Evolutionary conservation across 257 asterid genomes (phyloP).

Genomic region (Scutellaria barbata): DNA sequence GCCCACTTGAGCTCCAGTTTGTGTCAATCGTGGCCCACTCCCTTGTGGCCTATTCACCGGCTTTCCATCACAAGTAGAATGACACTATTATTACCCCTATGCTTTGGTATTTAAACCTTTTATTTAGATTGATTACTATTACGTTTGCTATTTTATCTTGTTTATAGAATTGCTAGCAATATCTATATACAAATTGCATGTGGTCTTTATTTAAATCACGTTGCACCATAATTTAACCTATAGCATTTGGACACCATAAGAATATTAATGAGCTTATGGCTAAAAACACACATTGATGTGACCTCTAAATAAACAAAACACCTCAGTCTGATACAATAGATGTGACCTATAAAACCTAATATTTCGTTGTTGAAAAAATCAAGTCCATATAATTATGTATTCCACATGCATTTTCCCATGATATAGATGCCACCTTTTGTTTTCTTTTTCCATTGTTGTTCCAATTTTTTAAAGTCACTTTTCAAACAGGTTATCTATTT

Average conservation of each 20-base stretch:
- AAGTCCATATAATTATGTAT: background rate
- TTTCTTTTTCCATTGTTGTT: background rate
- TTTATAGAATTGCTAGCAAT: background rate
- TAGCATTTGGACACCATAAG: background rate
- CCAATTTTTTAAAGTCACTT: background rate
- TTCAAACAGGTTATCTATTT: no score
- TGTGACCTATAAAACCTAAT: background rate
- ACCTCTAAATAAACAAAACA: conserved; percentile 13
- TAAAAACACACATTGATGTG: background rate
- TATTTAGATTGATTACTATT: no score
- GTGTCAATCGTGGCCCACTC: background rate
- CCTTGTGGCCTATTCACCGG: background rate
- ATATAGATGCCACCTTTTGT: background rate
- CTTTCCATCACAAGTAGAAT: no score
- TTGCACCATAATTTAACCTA: background rate
- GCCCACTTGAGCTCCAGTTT: conserved; percentile 35
- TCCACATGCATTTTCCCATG: background rate
- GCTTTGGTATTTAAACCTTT: no score
- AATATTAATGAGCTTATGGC: background rate
- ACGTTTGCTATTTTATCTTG: no score
- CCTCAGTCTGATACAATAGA: background rate
- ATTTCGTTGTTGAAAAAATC: no score
- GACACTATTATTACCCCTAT: no score
- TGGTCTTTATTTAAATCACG: background rate
- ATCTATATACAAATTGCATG: background rate